These are phyloP conservation scores for Haematococcus sp. DNA, from an alignment of 139 green algal species.

Conservation along the genomic window DNA sequence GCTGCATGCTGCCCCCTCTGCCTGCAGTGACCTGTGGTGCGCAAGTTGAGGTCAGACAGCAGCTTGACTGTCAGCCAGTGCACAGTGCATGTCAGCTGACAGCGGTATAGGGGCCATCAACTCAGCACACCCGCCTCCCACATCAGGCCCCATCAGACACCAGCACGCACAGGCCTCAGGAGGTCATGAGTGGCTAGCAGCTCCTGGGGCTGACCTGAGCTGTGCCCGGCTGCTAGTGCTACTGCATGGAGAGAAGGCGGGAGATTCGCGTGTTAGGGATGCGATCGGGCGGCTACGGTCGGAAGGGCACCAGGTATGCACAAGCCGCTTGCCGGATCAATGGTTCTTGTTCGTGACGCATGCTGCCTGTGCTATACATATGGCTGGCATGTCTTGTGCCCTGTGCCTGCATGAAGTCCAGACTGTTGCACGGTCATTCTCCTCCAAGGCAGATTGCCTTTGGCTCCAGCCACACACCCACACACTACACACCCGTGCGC, in stretches of 20 bases:
- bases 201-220: too few species aligned
- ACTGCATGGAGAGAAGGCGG: conserved; percentile 13
- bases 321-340: background rate
- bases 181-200: too few species aligned
- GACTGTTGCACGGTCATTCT: background rate
- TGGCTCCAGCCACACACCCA: background rate
- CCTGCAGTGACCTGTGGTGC: too few species aligned
- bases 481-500: too few species aligned
- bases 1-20: too few species aligned
- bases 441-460: background rate
- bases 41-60: too few species aligned
- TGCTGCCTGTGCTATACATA: background rate
- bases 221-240: background rate
- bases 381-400: background rate
- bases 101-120: too few species aligned
- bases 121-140: too few species aligned
- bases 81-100: too few species aligned
- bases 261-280: background rate
- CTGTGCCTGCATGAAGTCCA: background rate
- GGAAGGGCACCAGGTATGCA: conserved; percentile 11
- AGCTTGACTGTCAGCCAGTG: too few species aligned
- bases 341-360: background rate
- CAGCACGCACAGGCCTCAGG: too few species aligned
- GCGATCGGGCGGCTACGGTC: background rate
- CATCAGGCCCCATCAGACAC: too few species aligned